A percentile compares a stretch with the other conserved stretches of the same genome.
These are phyloP conservation scores for Knoxdaviesia proteae DNA, from an alignment of 2,329 filamentous ascomycete species.

Conservation along the genomic window DNA sequence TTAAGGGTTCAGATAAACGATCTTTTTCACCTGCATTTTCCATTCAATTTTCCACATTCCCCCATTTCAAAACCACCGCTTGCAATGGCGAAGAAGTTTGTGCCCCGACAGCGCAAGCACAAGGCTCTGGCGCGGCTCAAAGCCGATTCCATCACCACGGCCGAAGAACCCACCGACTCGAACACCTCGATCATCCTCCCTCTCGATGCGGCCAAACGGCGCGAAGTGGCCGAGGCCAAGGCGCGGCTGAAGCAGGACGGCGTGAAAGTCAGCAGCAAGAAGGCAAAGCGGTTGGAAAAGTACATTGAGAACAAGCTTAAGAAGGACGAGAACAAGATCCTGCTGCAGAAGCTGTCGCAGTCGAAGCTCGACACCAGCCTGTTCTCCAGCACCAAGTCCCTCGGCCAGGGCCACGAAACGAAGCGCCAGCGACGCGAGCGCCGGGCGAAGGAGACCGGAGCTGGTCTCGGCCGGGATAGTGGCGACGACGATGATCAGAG, in stretches of 20 bases:
- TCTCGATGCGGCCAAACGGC: slow-evolving; percentile 14
- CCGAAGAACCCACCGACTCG: slow-evolving; percentile 23
- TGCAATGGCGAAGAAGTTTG: slow-evolving; percentile 31
- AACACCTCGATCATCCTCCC: slow-evolving; percentile 33
- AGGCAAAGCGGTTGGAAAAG: slow-evolving; percentile 45
- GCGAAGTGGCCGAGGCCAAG: slow-evolving; percentile 31
- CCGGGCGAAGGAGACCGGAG: no score
- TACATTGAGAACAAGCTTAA: slow-evolving; percentile 75
- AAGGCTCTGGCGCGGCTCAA: slow-evolving; percentile 45
- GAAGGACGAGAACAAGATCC: slow-evolving; percentile 74
- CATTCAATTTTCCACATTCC: no score
- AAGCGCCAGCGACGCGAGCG: slow-evolving; percentile 34
- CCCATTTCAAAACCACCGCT: no score
- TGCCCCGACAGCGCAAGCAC: slow-evolving; percentile 46
- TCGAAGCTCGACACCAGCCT: slow-evolving; percentile 65
- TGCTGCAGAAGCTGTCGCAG: slow-evolving; percentile 65
- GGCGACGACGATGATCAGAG: no score
- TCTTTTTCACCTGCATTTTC: no score
- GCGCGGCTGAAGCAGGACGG: slow-evolving; percentile 33
- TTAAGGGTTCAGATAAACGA: no score
- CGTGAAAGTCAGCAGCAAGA: slow-evolving; percentile 39
- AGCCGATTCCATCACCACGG: slow-evolving; percentile 18
- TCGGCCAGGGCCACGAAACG: slow-evolving; percentile 53
- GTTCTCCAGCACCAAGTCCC: slow-evolving; percentile 54
- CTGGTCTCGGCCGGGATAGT: no score